Evolutionary conservation across 2,329 filamentous ascomycete genomes (phyloP).

Genomic region (Aspergillus niger): DNA sequence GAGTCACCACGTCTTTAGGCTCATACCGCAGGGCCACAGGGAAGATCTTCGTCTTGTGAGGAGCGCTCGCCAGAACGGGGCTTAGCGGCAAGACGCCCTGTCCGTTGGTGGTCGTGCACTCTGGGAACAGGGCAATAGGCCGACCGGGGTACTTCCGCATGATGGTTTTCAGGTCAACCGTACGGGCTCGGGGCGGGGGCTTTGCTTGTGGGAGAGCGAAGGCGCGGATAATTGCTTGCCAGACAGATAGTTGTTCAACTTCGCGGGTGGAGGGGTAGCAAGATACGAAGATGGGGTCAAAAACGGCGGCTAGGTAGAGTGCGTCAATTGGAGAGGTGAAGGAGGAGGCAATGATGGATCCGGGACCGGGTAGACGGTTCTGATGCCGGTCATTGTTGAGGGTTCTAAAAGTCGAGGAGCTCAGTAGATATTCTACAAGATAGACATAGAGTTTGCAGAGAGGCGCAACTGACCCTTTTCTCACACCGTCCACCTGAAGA

Average conservation of each 20-base stretch:
- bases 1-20: constrained; percentile 85
- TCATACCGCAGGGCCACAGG: constrained; percentile 89
- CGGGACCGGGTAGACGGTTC: constrained; percentile 73
- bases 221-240: constrained; percentile 72
- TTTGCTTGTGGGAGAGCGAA: constrained; percentile 61
- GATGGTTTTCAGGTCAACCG: constrained; percentile 66
- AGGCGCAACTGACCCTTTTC: constrained; percentile 66
- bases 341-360: constrained; percentile 82
- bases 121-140: constrained; percentile 84
- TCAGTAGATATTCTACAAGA: neutral
- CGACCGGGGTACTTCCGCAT: constrained; percentile 69
- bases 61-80: constrained; percentile 70
- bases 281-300: constrained; percentile 90
- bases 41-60: constrained; percentile 74
- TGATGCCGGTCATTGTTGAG: constrained; percentile 69
- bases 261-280: constrained; percentile 74
- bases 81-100: constrained; percentile 84
- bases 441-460: neutral
- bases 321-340: constrained; percentile 93
- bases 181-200: constrained; percentile 49
- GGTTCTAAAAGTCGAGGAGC: constrained; percentile 46
- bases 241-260: constrained; percentile 75
- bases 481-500: constrained; percentile 95
- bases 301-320: constrained; percentile 91
- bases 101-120: constrained; percentile 92